A percentile compares a stretch with the other conserved stretches of the same genome.
Conservation (phyloP, 116 monocot genomes). For the Phalaenopsis hybrid region DNA sequence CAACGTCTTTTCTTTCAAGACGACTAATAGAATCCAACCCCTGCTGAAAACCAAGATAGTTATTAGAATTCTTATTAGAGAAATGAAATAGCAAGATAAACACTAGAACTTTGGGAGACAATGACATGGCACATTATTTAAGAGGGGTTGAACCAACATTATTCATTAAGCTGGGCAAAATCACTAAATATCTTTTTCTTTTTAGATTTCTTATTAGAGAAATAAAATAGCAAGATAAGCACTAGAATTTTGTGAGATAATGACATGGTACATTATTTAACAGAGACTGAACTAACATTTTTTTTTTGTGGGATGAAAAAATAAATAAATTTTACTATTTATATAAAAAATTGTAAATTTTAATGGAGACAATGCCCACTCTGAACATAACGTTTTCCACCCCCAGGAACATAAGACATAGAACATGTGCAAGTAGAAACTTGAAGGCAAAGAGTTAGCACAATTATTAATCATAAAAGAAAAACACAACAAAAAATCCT, state of each 20-base stretch:
- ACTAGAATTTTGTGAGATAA: not conserved
- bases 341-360: too few relatives aligned
- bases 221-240: not conserved
- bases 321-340: too few relatives aligned
- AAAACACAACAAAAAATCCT: not conserved
- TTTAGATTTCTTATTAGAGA: not conserved
- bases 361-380: too few relatives aligned
- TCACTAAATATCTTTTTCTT: too few relatives aligned
- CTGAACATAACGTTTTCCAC: too few relatives aligned
- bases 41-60: not conserved
- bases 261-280: not conserved
- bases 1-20: not conserved
- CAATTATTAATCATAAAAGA: not conserved
- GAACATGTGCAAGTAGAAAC: not conserved
- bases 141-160: too few relatives aligned
- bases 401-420: not conserved
- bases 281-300: too few relatives aligned
- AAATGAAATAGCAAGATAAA: not conserved
- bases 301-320: too few relatives aligned
- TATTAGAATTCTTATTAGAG: not conserved
- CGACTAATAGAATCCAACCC: not conserved
- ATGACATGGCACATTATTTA: not conserved
- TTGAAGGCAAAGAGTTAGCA: not conserved
- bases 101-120: not conserved
- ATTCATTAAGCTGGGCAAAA: too few relatives aligned